Evolutionary conservation across 2,329 filamentous ascomycete species (phyloP), one percentile per base, ranked within the genome.

Genomic region (Colletotrichum simmondsii): DNA sequence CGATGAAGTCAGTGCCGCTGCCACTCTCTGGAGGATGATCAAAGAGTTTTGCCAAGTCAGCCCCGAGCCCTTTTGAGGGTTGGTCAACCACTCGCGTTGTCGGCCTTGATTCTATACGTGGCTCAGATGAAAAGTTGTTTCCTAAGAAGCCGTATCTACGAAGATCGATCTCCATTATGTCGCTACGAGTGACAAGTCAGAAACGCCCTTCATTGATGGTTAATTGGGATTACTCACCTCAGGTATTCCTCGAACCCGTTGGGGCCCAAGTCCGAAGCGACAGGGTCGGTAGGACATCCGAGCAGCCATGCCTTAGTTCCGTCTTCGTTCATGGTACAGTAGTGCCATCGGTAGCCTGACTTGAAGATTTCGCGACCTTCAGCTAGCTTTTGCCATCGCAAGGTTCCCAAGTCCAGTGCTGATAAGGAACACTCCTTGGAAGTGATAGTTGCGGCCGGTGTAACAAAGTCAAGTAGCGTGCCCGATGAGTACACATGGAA

Each of bases 231-330:
- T n/a, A n/a, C 66, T 65, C 28, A 85, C 83, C 84, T 97, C 60
- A 99, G 88, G 80, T 97, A 97, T 80, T 98, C 96, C 79, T 98
- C 96, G 71, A 95, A 92, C 4, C 91, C 91, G 70, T 91, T 92
- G 16, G 90, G 88, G 2, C 90, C 92, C 19, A 92, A 86, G 52
- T 92, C 92, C 60, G 92, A 91, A 7, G 89, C 86, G 22, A 88
- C 85, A 53, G 88, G 85, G 75, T 98, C 95, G 4, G 94, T 92
- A 2, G 94, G 94, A 78, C 95, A 98, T 10, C 97, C 97, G n/a
- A 99, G 88, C 28, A 99, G 87, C 95, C 97, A 99, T 8, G 95
- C 97, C 80, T 97, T 98, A 7, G 97, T 98, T 6, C 96, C 96
- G 77, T 97, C 94, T 73, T 97, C 92, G 80, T 98, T 97, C 83